Base-by-base conservation (phyloP, 2,329 filamentous ascomycete genomes). In the Neopestalotiopsis sp. region DNA sequence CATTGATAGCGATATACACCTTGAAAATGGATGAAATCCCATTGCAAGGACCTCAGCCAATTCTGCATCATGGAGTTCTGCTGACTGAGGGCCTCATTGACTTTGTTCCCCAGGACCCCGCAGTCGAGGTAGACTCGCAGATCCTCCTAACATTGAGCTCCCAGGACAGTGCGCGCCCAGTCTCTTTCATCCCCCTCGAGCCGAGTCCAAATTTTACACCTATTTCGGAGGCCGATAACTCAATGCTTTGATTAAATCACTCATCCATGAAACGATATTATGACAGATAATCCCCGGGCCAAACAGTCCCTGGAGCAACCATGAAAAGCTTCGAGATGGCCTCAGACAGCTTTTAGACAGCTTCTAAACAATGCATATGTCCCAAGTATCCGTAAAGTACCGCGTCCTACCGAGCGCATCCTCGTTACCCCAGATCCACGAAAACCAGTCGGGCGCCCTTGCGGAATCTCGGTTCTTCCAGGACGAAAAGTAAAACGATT, bases 151-250 rank as follows among this genome's bases (percentile, higher is more conserved):
- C 65, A 61, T 10, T 28, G 65, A 71, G 68, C 69, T 73, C 65
- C 68, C 68, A 68, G 62, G 70, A 74, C 71, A 74, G 71, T 73
- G 71, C 72, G 72, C 61, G 65, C 28, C 56, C 65, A 49, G 58
- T 67, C 63, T 71, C 67, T 57, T 30, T 14, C 13, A 17, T 53
- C 42, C 9, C 61, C 24, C 40, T n/a, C 61, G 59, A 20, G 30
- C 65, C 56, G 28, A 38, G 58, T 53, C 56, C 17, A 63, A 67
- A 67, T 62, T 67, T 62, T 67, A 28, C 40, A 63, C 53, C 65
- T 61, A 61, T 42, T 49, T 67, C 66, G 66, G 66, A 67, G 66
- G 32, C 34, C 40, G 32, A 53, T 28, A 49, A 17, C 40, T 67
- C 34, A 28, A 57, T 57, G 30, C 24, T 34, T 45, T 34, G 30